Evolutionary conservation across 345 rosid species (phyloP), one percentile per base, ranked within the genome.

Genomic region (Salix udensis): DNA sequence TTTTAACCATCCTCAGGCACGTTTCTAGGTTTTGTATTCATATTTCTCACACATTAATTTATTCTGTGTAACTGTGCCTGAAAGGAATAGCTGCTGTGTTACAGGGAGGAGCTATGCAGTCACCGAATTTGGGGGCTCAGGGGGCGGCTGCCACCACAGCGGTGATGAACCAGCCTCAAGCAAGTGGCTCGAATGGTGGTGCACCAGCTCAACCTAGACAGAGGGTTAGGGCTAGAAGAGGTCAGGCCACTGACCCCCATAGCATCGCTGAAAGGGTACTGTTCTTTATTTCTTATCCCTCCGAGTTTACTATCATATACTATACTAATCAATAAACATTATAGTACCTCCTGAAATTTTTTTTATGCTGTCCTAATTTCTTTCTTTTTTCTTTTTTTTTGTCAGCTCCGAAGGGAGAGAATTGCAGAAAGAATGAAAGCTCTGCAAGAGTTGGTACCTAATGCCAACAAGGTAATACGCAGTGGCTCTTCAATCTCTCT

Each of bases 191-290:
- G 2, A 75, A 72, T 40, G 84, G 88, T 0, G 92, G 87, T 8
- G 87, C 89, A 30, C 85, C 94, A 9, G 86, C 85, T 12, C 96
- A 90, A 66, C 94, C 94, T 0, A 92, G 82, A 83, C 98, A 90
- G 60, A 86, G 95, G 72, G 91, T 91, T n/a, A 83, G 99, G 80
- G 99, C 99, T 26, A 80, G 98, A 76, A 88, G 99, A 84, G 99
- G 99, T 71, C 99, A 96, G 87, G 99, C 99, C 37, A 96, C 99
- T 28, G 99, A 93, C 75, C 99, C 99, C 39, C 99, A 96, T 70
- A 96, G 99, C 79, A 93, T 96, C 28, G 99, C 99, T 67, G 99
- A 96, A 79, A 77, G 99, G 69, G 99, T 96, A 89, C 62, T 58
- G 0, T 58, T 60, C 70, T 64, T 73, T 7, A 5, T 70, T 62